Conservation (phyloP, 2,329 filamentous ascomycete species). For the Penicillium aurantiogriseum region DNA sequence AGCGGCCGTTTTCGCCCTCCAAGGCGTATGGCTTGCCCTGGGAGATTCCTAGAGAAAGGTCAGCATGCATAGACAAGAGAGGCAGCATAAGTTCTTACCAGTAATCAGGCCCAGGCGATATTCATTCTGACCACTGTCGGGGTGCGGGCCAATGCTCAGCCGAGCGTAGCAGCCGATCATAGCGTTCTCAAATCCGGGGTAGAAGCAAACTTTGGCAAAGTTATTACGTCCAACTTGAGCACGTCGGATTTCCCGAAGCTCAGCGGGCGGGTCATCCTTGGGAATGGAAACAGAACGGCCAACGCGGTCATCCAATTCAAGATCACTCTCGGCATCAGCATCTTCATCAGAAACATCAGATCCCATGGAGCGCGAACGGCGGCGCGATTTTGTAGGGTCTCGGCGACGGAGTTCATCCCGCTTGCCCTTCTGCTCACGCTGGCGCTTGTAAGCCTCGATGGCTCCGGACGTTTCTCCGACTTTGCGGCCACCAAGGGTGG, state of each 20-base stretch:
- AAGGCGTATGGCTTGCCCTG: constrained; percentile 82
- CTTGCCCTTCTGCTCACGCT: constrained; percentile 58
- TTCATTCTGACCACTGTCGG: constrained; percentile 67
- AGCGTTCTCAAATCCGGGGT: constrained; percentile 79
- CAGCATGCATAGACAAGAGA: neutral
- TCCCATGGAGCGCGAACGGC: constrained; percentile 62
- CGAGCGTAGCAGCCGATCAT: constrained; percentile 83
- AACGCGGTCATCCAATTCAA: constrained; percentile 68
- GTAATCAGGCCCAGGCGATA: constrained; percentile 91
- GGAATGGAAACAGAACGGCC: constrained; percentile 50
- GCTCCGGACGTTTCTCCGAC: constrained; percentile 67
- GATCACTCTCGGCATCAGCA: constrained; percentile 72
- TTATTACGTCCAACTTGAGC: constrained; percentile 79
- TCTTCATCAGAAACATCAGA: constrained; percentile 61
- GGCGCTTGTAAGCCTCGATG: constrained; percentile 68
- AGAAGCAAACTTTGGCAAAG: constrained; percentile 90
- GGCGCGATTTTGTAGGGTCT: constrained; percentile 46
- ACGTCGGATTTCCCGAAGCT: constrained; percentile 78
- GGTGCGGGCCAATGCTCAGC: constrained; percentile 76
- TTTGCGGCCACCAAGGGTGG: constrained; percentile 63
- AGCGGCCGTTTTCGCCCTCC: constrained; percentile 68
- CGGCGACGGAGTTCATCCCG: constrained; percentile 49
- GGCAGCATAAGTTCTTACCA: constrained; percentile 51
- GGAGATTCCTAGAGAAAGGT: constrained; percentile 60
- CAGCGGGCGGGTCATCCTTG: constrained; percentile 67